Evolutionary conservation across 2,329 filamentous ascomycete species (phyloP).

Genomic region (Hypoxylon sp.): DNA sequence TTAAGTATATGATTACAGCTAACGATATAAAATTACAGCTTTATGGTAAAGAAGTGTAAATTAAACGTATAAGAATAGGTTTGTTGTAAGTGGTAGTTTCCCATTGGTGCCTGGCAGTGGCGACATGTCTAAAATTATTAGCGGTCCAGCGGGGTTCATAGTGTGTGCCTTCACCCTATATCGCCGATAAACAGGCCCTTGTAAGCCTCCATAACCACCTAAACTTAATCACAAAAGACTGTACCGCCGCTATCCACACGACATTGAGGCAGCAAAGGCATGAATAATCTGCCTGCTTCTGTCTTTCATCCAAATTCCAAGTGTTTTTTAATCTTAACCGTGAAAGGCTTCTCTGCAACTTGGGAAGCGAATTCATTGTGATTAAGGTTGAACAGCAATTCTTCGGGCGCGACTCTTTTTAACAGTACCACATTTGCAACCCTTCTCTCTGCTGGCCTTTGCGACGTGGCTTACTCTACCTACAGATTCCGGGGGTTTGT

Average conservation of each 20-base stretch:
- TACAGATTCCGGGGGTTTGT: not conserved
- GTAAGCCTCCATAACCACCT: conserved; percentile 2
- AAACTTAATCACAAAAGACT: not conserved
- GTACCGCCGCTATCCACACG: not conserved
- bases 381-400: not conserved
- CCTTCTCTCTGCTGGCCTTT: not conserved
- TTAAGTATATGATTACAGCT: not conserved
- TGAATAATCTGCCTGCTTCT: not conserved
- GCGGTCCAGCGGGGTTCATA: conserved; percentile 22
- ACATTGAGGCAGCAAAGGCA: not conserved
- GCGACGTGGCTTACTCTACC: too few relatives aligned
- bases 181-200: conserved; percentile 11
- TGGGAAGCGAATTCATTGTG: not conserved
- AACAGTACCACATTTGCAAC: not conserved
- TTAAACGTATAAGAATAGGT: not conserved
- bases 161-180: conserved; percentile 16
- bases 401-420: not conserved
- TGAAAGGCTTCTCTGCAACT: not conserved
- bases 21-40: not conserved
- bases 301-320: not conserved
- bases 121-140: conserved; percentile 9
- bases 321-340: not conserved
- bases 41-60: not conserved
- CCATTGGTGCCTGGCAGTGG: not conserved
- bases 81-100: not conserved